Evolutionary conservation across 2,329 filamentous ascomycete species (phyloP).

Genomic region (Bimuria novae-zelandiae): DNA sequence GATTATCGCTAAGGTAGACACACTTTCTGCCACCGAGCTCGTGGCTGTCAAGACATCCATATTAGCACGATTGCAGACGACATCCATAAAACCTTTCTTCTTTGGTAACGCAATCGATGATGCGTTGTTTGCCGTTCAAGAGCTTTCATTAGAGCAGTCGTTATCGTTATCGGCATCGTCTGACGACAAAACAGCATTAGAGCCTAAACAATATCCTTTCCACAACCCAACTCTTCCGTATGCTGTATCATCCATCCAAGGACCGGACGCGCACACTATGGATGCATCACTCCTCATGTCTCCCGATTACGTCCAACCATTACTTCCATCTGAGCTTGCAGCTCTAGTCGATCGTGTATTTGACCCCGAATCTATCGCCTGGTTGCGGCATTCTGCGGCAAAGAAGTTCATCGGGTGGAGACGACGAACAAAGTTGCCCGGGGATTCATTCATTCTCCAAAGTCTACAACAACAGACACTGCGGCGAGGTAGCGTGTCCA

Average conservation of each 20-base stretch:
- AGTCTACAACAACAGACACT: slow-evolving; percentile 21
- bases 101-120: slow-evolving; percentile 58
- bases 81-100: slow-evolving; percentile 67
- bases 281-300: slow-evolving; percentile 94
- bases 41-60: slow-evolving; percentile 64
- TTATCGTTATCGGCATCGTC: slow-evolving; percentile 10
- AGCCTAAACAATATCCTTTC: slow-evolving; percentile 34
- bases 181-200: slow-evolving; percentile 9
- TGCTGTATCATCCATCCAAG: slow-evolving; percentile 75
- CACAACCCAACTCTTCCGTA: slow-evolving; percentile 60
- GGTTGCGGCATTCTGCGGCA: slow-evolving; percentile 80
- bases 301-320: slow-evolving; percentile 82
- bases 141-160: slow-evolving; percentile 27
- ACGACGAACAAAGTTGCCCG: slow-evolving; percentile 44
- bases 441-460: slow-evolving; percentile 34
- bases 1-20: slow-evolving; percentile 77
- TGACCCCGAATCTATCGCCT: slow-evolving; percentile 75
- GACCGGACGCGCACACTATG: slow-evolving; percentile 78
- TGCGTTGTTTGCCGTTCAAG: slow-evolving; percentile 41
- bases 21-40: slow-evolving; percentile 63
- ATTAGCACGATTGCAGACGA: slow-evolving; percentile 59
- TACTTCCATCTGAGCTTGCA: slow-evolving; percentile 74
- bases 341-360: slow-evolving; percentile 75
- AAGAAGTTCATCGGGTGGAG: slow-evolving; percentile 80
- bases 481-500: slow-evolving; percentile 29